Conservation (phyloP, 2,329 filamentous ascomycete genomes). For the Neonectria coccinea region DNA sequence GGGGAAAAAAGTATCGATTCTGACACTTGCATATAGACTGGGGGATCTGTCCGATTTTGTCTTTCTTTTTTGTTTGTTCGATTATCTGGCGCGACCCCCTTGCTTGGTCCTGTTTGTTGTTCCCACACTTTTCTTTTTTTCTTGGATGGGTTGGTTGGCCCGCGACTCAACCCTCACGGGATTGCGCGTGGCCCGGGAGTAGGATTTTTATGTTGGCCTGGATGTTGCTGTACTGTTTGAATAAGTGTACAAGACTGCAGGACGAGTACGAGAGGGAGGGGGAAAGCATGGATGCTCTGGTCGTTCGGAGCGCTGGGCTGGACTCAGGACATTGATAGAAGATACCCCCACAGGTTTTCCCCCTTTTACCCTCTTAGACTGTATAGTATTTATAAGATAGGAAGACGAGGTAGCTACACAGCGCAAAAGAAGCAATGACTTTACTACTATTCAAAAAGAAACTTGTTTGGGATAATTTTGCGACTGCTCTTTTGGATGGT, state of each 20-base stretch:
- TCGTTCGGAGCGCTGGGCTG: slow-evolving; percentile 46
- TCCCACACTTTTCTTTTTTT: slow-evolving; percentile 29
- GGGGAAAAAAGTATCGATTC: slow-evolving; percentile 44
- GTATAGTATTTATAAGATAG: slow-evolving; percentile 43
- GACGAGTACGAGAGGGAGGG: slow-evolving; percentile 36
- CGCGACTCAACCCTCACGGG: slow-evolving; percentile 38
- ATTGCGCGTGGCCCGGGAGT: slow-evolving; percentile 18
- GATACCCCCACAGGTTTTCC: slow-evolving; percentile 47
- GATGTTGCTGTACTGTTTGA: slow-evolving; percentile 43
- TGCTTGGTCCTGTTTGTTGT: slow-evolving; percentile 25
- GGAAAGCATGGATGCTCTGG: slow-evolving; percentile 38
- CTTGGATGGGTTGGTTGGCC: slow-evolving; percentile 30
- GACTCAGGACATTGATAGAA: slow-evolving; percentile 49
- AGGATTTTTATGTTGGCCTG: slow-evolving; percentile 20
- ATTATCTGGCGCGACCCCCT: slow-evolving; percentile 31
- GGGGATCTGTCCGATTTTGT: slow-evolving; percentile 36
- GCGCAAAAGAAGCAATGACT: slow-evolving; percentile 34
- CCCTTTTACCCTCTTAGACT: slow-evolving; percentile 43
- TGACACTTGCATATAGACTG: slow-evolving; percentile 47
- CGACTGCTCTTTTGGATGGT: not conserved
- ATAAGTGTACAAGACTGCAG: slow-evolving; percentile 45
- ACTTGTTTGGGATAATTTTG: not conserved
- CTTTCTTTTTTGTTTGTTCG: slow-evolving; percentile 23
- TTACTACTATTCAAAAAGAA: not conserved
- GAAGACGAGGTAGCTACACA: slow-evolving; percentile 44